Evolutionary conservation across 257 asterid genomes (phyloP).

Genomic region (Nicotiana paniculata): DNA sequence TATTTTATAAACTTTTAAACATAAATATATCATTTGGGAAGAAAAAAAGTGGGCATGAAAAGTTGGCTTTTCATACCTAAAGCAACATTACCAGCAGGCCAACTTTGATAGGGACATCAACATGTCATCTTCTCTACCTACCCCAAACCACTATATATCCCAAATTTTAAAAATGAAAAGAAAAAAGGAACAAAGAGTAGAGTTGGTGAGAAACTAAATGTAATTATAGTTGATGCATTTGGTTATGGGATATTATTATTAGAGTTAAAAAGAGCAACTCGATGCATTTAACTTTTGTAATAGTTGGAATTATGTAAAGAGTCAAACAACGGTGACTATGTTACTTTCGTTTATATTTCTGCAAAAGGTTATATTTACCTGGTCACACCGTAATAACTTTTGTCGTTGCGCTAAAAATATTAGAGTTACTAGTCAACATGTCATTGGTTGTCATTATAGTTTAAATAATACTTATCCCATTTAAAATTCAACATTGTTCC

Average conservation of each 20-base stretch:
- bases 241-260: neutral
- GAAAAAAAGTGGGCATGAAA: neutral
- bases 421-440: neutral
- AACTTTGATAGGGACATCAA: conserved; percentile 44
- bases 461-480: neutral
- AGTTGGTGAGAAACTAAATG: neutral
- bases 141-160: conserved; percentile 48
- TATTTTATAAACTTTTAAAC: too few relatives aligned
- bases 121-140: conserved; percentile 65
- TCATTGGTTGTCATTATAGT: neutral
- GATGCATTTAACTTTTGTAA: neutral
- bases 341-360: too few relatives aligned
- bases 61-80: conserved; percentile 27
- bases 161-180: neutral
- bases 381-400: too few relatives aligned
- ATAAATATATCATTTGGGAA: neutral
- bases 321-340: too few relatives aligned
- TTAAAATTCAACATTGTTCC: neutral
- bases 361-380: too few relatives aligned
- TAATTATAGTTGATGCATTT: neutral
- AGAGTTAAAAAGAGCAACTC: neutral
- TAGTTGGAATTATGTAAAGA: neutral
- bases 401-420: neutral
- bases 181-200: neutral
- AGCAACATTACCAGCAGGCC: conserved; percentile 44